Evolutionary conservation across 1,139 yeast species (phyloP), one percentile per base, ranked within the genome.

Genomic region (Candida buenavistaensis): DNA sequence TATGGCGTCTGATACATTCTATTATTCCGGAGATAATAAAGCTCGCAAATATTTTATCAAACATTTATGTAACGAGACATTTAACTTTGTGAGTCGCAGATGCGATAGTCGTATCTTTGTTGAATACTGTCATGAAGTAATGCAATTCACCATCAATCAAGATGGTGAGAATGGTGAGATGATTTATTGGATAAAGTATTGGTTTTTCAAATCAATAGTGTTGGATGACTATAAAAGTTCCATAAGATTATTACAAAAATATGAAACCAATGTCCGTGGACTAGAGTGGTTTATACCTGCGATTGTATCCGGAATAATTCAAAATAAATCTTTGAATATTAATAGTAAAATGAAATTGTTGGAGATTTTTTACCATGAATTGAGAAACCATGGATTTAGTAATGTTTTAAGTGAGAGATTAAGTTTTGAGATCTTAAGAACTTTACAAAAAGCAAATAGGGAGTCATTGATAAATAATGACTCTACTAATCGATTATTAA

Each of bases 301-400:
- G 4, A 46, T 52, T 12, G 52, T 59, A 35, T 45, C 54, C 13
- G 71, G 68, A 3, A 48, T 64, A 2, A 36, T 64, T 6, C 37
- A 45, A 6, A 44, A 56, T 10, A 28, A 34, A 5, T 38, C 26
- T 3, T 41, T 58, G 24, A 35, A 36, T 2, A 39, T 46, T 5
- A 43, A 45, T 23, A 47, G 48, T 9, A 50, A 47, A 33, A 32
- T 62, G n/a, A 37, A 37, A 7, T 30, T 47, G 6, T 46, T 61
- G 22, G 48, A 48, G n/a, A 25, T 33, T 6, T 60, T 63, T 36
- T 43, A 57, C 20, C 23, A 33, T 3, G 43, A 40, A 21, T 39
- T 57, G 28, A 36, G 37, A 7, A 37, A 33, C 7, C 34, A 50
- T 13, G 58, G 59, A 3, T 57, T 55, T 37, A 41, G 46, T 11